Evolutionary conservation across 2,329 filamentous ascomycete genomes (phyloP), one percentile per base, ranked within the genome.

Genomic region (Talaromyces sp.): DNA sequence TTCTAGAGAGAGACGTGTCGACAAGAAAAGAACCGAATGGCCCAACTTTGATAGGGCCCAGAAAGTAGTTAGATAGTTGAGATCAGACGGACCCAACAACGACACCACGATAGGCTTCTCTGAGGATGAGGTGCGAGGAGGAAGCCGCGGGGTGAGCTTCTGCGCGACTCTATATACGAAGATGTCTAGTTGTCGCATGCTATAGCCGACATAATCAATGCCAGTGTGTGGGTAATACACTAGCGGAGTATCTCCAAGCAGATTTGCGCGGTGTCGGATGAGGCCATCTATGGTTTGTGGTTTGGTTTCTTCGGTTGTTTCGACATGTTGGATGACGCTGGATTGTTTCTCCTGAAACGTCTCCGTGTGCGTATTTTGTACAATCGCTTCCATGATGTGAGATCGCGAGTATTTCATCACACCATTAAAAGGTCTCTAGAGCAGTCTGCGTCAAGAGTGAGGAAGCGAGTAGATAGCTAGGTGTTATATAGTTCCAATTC

Each of bases 1-100:
- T 61, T 81, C 78, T 2, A 79, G 77, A 1, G 84, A 79, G 2
- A 87, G 77, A 7, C 85, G 75, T 2, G 83, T 85, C 0, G 84
- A 87, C 1, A 87, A 76, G 39, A 86, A 79, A 1, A 87, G 73
- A 2, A 81, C 77, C 0, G 84, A 82, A 74, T 85, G 84, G 9
- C 86, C 85, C 13, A 88, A 74, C 66, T 84, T 82, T 33, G 79
- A 81, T 57, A 88, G 70, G 0, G 83, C 85, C 52, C 87, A 78
- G 48, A 84, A 75, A 3, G 83, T 82, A 41, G 87, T 75, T 43
- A 86, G 77, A 66, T 85, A 85, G 62, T 85, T 82, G 10, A 88
- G 75, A 67, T 83, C 82, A 0, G 84, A 86, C 0, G 79, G 77
- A 0, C 82, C 84, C 2, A 87, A 74, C 11, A 87, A 70, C 0